Base-by-base conservation (phyloP, 768 basidiomycete species). In the Daedaleopsis sinensis region DNA sequence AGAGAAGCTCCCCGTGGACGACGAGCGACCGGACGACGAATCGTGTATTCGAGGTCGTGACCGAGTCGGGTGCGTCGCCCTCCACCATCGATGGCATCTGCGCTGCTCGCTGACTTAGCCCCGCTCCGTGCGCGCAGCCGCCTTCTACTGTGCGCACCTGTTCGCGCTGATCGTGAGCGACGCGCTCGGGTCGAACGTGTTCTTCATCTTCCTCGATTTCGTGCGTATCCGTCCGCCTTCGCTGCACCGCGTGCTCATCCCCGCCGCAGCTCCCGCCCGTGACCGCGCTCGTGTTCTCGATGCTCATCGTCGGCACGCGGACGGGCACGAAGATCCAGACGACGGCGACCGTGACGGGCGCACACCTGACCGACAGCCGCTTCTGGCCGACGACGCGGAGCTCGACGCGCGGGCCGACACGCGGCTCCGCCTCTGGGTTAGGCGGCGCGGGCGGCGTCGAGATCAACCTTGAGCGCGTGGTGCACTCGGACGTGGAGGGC, bases 181-280 rank as follows among this genome's bases (percentile, higher is more conserved):
- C 44, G 37, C 27, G 32, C 32, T 56, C 15, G 55, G 55, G 32
- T 56, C 55, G 44, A 56, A 56, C 55, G 44, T 56, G 16, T 56
- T 56, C 55, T 56, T 56, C 55, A 48, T 56, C 42, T 55, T 55
- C 54, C 54, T 55, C 15, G 54, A 55, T 23, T 43, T 32, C 42
- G 54, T 55, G 32, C 54, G 54, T 46, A 12, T 12, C 18, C 27
- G 7, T 32, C 27, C 27, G 3, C 27, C 27, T 3, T 32, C 27
- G 4, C 27, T 32, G 27, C 7, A 32, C 27, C 27, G 27, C 27
- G 27, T 7, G 27, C 27, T 32, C 27, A 32, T 7, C 27, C 27
- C 3, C 13, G 5, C 38, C 12, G 12, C 19, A 54, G 53, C 53
- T 54, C 13, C 53, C 53, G 12, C 53, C 53, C 4, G 53, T 54